phyloP scores from a whole-genome alignment of 768 basidiomycete genomes.

The Mycena rosella region DNA sequence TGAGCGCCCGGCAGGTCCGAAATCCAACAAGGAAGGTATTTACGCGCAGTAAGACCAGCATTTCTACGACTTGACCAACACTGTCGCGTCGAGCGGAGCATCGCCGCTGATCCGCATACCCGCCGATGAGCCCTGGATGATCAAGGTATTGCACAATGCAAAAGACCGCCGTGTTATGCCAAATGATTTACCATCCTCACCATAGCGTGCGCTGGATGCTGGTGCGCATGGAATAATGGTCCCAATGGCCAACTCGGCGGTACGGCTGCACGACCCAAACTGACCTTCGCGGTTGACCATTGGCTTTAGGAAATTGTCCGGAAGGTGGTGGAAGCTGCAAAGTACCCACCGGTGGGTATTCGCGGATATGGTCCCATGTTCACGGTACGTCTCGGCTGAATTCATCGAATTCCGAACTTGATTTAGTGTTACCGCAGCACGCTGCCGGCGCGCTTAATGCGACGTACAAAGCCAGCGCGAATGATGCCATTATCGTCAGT shows the following conservation, averaged over 20 bases:
- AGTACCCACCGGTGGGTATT: conserved; percentile 41
- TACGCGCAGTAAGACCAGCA: conserved; percentile 34
- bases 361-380: conserved; percentile 44
- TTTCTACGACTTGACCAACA: conserved; percentile 43
- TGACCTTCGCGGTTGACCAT: too few relatives aligned
- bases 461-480: conserved; percentile 34
- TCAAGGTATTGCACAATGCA: conserved; percentile 56
- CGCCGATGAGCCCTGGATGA: conserved; percentile 63
- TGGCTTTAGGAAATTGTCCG: conserved; percentile 39
- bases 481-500: conserved; percentile 35
- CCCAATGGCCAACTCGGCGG: conserved; percentile 41
- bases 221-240: conserved; percentile 58
- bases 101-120: conserved; percentile 64
- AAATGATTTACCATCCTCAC: conserved; percentile 4
- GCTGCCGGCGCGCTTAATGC: conserved; percentile 39
- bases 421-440: conserved; percentile 16
- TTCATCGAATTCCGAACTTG: neutral
- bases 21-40: conserved; percentile 40
- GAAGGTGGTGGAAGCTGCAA: conserved; percentile 39
- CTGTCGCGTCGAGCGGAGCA: conserved; percentile 52
- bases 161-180: neutral
- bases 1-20: neutral
- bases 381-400: conserved; percentile 23
- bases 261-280: conserved; percentile 25
- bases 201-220: conserved; percentile 59